A percentile compares a stretch with the other conserved stretches of the same genome.
These are phyloP conservation scores for Epichloe typhina DNA, from an alignment of 2,329 filamentous ascomycete genomes.

Conservation along the genomic window DNA sequence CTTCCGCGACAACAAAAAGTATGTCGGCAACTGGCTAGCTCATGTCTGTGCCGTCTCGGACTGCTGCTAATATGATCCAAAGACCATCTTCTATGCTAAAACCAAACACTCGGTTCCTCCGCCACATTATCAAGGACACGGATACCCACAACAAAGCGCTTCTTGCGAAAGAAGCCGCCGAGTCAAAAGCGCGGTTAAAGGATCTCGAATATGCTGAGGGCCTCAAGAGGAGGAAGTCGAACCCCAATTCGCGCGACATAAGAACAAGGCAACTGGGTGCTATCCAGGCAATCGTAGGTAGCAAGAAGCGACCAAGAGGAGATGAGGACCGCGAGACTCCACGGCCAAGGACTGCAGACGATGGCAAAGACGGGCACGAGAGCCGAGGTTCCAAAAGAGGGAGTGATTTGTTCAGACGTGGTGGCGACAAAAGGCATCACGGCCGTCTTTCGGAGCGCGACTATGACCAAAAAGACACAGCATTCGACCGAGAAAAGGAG, in stretches of 20 bases:
- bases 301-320: slow-evolving; percentile 21
- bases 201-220: slow-evolving; percentile 40
- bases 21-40: slow-evolving; percentile 11
- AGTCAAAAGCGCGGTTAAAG: slow-evolving; percentile 58
- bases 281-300: slow-evolving; percentile 44
- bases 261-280: slow-evolving; percentile 45
- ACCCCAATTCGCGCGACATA: slow-evolving; percentile 36
- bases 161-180: slow-evolving; percentile 69
- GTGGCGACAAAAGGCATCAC: slow-evolving; percentile 7
- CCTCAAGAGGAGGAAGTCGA: slow-evolving; percentile 28
- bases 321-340: background rate
- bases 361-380: slow-evolving; percentile 3
- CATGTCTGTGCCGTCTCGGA: background rate
- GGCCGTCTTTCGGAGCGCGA: slow-evolving; percentile 15
- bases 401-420: background rate
- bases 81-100: slow-evolving; percentile 61
- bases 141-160: slow-evolving; percentile 81
- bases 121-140: slow-evolving; percentile 77
- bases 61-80: slow-evolving; percentile 6
- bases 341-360: slow-evolving; percentile 9
- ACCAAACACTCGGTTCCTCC: slow-evolving; percentile 82
- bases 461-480: slow-evolving; percentile 4
- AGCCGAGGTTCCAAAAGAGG: background rate
- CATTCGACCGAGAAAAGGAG: slow-evolving; percentile 5
- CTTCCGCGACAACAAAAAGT: slow-evolving; percentile 37